Conservation (phyloP, 495 filamentous ascomycete genomes). For the Patellaria atrata region DNA sequence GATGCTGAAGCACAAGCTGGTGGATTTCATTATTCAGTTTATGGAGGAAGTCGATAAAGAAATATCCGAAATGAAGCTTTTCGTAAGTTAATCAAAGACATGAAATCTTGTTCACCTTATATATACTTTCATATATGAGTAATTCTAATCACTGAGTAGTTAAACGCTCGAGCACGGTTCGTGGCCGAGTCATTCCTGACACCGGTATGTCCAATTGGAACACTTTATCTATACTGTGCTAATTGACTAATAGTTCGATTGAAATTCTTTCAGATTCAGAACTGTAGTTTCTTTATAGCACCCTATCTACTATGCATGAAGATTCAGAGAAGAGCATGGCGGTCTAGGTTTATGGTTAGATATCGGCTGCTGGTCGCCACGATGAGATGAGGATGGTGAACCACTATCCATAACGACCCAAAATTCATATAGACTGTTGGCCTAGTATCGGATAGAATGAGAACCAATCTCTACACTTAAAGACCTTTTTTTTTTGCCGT, state of each 20-base stretch:
- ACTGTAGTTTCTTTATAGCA: no score
- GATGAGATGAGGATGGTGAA: no score
- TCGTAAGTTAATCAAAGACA: slow-evolving; percentile 47
- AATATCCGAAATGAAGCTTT: slow-evolving; percentile 99
- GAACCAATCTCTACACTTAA: no score
- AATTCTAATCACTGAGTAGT: slow-evolving; percentile 31
- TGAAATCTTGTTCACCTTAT: background rate
- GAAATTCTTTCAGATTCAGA: no score
- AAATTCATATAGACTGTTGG: no score
- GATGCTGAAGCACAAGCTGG: slow-evolving; percentile 96
- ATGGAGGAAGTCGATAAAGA: slow-evolving; percentile 99
- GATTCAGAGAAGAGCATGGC: no score
- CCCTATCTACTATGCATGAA: no score
- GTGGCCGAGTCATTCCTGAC: slow-evolving; percentile 97
- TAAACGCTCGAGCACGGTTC: slow-evolving; percentile 94
- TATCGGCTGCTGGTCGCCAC: no score
- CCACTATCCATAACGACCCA: no score
- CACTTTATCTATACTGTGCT: background rate
- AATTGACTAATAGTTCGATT: slow-evolving; percentile 4
- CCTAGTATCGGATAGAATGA: no score
- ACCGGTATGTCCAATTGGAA: slow-evolving; percentile 45
- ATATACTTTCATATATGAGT: background rate
- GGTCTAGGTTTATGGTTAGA: no score
- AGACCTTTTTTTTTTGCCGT: no score
- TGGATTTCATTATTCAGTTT: slow-evolving; percentile 97